Evolutionary conservation across 495 filamentous ascomycete species (phyloP), one percentile per base, ranked within the genome.

Genomic region (Massariosphaeria phaeospora): DNA sequence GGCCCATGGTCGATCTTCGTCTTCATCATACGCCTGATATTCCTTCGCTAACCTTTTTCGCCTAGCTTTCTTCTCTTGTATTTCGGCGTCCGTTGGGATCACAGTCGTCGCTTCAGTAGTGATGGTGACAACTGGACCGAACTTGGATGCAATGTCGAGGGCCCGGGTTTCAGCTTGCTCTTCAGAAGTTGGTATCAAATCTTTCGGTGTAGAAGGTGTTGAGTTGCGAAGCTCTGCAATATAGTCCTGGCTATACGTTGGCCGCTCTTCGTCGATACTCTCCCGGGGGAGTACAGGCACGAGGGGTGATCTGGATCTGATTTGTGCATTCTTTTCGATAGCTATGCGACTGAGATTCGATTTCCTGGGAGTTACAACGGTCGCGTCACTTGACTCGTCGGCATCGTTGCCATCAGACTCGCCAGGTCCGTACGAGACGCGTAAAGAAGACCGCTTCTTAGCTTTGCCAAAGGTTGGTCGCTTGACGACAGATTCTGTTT

Each of bases 41-140:
- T 93, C 84, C 45, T 87, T 75, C 2, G 90, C 90, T 15, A 91
- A 66, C 2, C 89, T 79, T 25, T 86, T 84, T 24, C 94, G 80
- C 9, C 94, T 81, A 33, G 84, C 85, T 72, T 97, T 98, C 73
- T 93, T 93, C 68, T 95, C 90, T 41, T 79, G 78, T 34, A 97
- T 96, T 62, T 96, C 86, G n/a, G 86, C 80, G 64, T 89, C 85
- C 21, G 84, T 89, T 2, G 91, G 86, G 47, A 97, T 90, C 1
- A 70, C 65, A 2, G 75, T 61, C 67, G 35, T 57, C 64, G 13
- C 60, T 59, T 12, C 43, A 2, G 38, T 66, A 27, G 62, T 61
- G 12, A 66, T 45, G 7, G 50, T 50, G 3, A 63, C 55, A 17
- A 75, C 48, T 17, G 78, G 71, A 2, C 80, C 82, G 54, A 86